A percentile compares a stretch with the other conserved stretches of the same genome.
Conservation (phyloP, 495 filamentous ascomycete genomes). For the Rostrohypoxylon terebratum region DNA sequence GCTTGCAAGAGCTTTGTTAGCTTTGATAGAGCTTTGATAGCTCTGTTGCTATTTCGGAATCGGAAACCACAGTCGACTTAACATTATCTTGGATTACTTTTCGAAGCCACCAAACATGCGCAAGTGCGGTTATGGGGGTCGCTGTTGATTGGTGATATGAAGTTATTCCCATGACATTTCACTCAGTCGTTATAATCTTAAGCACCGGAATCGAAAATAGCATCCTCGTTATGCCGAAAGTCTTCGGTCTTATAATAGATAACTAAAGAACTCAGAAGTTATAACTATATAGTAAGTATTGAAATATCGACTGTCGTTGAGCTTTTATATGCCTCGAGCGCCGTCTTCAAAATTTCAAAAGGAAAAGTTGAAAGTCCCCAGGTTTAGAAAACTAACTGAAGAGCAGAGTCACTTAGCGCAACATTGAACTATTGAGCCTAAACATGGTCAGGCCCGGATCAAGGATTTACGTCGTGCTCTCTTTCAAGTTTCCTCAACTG, state of each 20-base stretch:
- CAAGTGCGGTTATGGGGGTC: neutral
- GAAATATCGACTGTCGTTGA: no score
- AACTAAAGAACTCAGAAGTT: no score
- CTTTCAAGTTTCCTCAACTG: no score
- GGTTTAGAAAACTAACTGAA: no score
- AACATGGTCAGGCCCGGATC: neutral
- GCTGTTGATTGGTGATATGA: neutral
- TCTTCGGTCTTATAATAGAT: neutral
- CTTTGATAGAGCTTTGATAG: neutral
- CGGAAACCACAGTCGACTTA: neutral
- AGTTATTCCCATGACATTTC: constrained; percentile 1
- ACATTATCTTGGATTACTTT: constrained; percentile 1
- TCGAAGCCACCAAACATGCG: neutral
- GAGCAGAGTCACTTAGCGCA: neutral
- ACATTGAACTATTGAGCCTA: neutral
- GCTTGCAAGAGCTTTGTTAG: constrained; percentile 12
- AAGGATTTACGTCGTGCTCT: neutral
- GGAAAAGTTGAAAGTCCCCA: neutral
- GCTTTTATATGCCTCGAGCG: no score
- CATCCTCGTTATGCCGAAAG: neutral
- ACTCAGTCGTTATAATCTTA: neutral
- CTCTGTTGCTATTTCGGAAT: constrained; percentile 7
- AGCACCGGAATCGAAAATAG: neutral
- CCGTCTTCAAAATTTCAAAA: no score
- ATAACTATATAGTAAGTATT: no score